Conservation (phyloP, 73 alveolate genomes). For the Paramecium octaurelia region DNA sequence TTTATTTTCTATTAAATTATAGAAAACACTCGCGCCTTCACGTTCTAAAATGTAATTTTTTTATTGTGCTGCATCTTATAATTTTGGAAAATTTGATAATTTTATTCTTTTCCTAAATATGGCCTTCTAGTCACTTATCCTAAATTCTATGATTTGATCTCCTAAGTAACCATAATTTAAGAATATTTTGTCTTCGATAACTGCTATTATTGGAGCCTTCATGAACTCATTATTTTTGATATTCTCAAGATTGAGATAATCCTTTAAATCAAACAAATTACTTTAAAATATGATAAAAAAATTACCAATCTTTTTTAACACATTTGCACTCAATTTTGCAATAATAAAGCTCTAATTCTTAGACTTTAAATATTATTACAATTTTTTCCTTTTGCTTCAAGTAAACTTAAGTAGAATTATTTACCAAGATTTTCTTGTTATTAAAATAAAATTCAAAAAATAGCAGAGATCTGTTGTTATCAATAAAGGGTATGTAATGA, state of each 20-base stretch:
- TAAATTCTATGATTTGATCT: not conserved
- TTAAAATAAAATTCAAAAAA: not conserved
- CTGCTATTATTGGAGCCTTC: not conserved
- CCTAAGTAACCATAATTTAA: not conserved
- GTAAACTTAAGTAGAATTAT: not conserved
- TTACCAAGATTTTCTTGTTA: not conserved
- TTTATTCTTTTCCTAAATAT: not conserved
- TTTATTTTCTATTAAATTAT: not conserved
- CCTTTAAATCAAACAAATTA: not conserved
- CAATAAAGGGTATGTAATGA: not conserved
- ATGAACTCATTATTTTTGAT: not conserved
- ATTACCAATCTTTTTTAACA: not conserved
- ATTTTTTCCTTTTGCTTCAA: not conserved
- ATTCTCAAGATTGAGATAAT: not conserved
- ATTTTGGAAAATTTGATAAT: not conserved
- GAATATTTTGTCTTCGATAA: not conserved
- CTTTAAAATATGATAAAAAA: not conserved
- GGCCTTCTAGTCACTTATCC: not conserved
- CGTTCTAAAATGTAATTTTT: not conserved
- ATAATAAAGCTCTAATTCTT: not conserved
- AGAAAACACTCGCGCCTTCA: not conserved
- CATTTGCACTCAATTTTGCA: not conserved
- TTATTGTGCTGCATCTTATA: not conserved
- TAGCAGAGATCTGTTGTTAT: not conserved
- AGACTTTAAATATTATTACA: not conserved